phyloP scores from a whole-genome alignment of 257 asterid species.

The Solanum pimpinellifolium region DNA sequence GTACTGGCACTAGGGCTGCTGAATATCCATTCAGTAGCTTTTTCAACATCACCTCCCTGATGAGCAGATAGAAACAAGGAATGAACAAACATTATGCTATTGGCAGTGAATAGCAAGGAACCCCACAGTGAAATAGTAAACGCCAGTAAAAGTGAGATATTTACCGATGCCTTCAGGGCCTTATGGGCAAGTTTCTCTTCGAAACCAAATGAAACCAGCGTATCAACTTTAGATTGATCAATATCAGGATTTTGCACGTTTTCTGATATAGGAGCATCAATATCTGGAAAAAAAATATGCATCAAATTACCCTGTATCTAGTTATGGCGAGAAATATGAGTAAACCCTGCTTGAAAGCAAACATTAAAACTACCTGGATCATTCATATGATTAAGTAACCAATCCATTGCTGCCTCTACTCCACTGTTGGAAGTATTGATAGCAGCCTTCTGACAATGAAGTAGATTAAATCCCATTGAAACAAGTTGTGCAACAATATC shows the following conservation, averaged over 20 bases:
- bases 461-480: conserved; percentile 76
- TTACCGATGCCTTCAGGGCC: conserved; percentile 83
- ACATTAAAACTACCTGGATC: conserved; percentile 57
- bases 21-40: conserved; percentile 91
- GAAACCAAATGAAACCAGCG: conserved; percentile 77
- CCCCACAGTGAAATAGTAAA: not conserved
- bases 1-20: conserved; percentile 46
- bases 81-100: not conserved
- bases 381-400: conserved; percentile 80
- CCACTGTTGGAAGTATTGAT: conserved; percentile 73
- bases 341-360: not conserved
- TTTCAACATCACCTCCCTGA: conserved; percentile 86
- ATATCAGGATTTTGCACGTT: conserved; percentile 22
- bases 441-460: conserved; percentile 90
- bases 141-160: not conserved
- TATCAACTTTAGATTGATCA: conserved; percentile 69
- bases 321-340: not conserved
- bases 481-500: conserved; percentile 69
- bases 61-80: conserved; percentile 1
- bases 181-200: conserved; percentile 71
- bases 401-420: conserved; percentile 77
- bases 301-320: conserved; percentile 2
- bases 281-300: conserved; percentile 29
- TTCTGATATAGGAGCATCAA: conserved; percentile 57
- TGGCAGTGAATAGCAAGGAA: not conserved